phyloP scores from a whole-genome alignment of 2,329 filamentous ascomycete genomes.

The Trichoderma koningiopsis region DNA sequence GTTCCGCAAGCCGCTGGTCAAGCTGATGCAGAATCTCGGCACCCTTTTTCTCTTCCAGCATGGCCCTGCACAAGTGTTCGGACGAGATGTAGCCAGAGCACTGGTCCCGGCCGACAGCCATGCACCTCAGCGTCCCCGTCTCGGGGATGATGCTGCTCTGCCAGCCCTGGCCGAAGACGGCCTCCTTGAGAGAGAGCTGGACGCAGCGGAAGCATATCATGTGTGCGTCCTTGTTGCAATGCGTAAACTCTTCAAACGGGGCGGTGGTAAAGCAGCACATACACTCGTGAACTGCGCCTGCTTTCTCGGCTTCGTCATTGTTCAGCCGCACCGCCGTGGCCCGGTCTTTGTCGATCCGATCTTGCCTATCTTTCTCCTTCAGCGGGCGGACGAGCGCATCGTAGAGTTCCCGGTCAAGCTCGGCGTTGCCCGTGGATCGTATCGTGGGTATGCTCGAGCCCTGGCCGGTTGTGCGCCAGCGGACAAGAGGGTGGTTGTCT shows the following conservation, averaged over 20 bases:
- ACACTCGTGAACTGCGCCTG: constrained; percentile 66
- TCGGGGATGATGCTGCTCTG: constrained; percentile 73
- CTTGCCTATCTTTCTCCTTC: constrained; percentile 45
- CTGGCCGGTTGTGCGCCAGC: constrained; percentile 60
- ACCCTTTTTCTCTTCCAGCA: constrained; percentile 69
- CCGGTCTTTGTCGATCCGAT: constrained; percentile 55
- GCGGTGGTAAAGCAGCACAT: constrained; percentile 74
- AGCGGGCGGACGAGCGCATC: constrained; percentile 59
- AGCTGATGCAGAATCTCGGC: constrained; percentile 72
- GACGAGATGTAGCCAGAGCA: constrained; percentile 75
- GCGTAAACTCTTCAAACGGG: constrained; percentile 72
- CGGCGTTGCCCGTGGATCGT: constrained; percentile 64
- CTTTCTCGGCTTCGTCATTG: constrained; percentile 59
- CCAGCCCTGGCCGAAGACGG: constrained; percentile 93
- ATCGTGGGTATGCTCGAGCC: constrained; percentile 62
- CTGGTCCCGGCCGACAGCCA: constrained; percentile 71
- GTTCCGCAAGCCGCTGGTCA: constrained; percentile 76
- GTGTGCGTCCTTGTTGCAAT: constrained; percentile 70
- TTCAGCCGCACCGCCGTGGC: constrained; percentile 57
- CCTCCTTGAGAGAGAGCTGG: constrained; percentile 78
- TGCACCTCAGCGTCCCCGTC: constrained; percentile 75
- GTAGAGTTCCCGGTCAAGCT: constrained; percentile 65
- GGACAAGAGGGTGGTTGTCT: constrained; percentile 63
- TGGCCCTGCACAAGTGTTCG: constrained; percentile 70
- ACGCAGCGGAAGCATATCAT: constrained; percentile 83